Percentiles rank a stretch among this genome's conserved stretches.
These are phyloP conservation scores for Polyporus arcularius DNA, from an alignment of 768 basidiomycete genomes.

Conservation along the genomic window DNA sequence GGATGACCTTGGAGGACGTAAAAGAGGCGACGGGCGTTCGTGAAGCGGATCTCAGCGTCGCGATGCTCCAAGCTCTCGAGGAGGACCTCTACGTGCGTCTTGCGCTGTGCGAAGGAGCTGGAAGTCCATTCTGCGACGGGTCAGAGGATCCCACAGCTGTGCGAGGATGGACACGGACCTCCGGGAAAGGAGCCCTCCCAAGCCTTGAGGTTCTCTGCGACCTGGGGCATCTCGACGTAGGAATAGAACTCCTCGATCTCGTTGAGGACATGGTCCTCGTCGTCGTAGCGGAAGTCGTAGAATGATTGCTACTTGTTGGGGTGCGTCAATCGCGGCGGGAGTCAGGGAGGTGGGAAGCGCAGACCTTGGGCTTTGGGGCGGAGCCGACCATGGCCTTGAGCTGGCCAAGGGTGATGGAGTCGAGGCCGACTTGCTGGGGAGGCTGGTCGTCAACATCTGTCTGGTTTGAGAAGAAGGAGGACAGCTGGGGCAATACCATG, in stretches of 20 bases:
- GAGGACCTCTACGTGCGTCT: slow-evolving; percentile 73
- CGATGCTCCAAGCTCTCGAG: slow-evolving; percentile 88
- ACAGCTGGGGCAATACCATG: slow-evolving; percentile 38
- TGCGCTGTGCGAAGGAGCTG: slow-evolving; percentile 59
- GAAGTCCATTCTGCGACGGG: slow-evolving; percentile 74
- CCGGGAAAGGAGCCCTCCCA: slow-evolving; percentile 84
- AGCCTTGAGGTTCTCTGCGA: slow-evolving; percentile 82
- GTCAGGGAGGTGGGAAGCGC: slow-evolving; percentile 19
- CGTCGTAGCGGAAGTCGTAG: slow-evolving; percentile 93
- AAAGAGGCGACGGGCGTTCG: slow-evolving; percentile 82
- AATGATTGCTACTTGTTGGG: slow-evolving; percentile 64
- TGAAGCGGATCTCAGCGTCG: slow-evolving; percentile 81
- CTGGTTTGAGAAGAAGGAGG: slow-evolving; percentile 28
- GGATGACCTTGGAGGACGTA: slow-evolving; percentile 88
- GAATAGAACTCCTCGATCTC: slow-evolving; percentile 99
- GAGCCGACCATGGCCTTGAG: slow-evolving; percentile 71
- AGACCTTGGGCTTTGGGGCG: slow-evolving; percentile 75
- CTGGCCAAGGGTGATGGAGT: slow-evolving; percentile 82
- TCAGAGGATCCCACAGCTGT: slow-evolving; percentile 6
- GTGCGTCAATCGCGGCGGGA: slow-evolving; percentile 22
- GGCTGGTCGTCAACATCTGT: slow-evolving; percentile 30
- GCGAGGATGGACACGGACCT: slow-evolving; percentile 47
- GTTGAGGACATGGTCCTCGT: slow-evolving; percentile 93
- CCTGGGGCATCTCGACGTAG: slow-evolving; percentile 92
- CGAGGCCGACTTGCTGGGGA: slow-evolving; percentile 46